These are phyloP conservation scores for Viola odorata DNA, from an alignment of 345 rosid species.

Conservation along the genomic window DNA sequence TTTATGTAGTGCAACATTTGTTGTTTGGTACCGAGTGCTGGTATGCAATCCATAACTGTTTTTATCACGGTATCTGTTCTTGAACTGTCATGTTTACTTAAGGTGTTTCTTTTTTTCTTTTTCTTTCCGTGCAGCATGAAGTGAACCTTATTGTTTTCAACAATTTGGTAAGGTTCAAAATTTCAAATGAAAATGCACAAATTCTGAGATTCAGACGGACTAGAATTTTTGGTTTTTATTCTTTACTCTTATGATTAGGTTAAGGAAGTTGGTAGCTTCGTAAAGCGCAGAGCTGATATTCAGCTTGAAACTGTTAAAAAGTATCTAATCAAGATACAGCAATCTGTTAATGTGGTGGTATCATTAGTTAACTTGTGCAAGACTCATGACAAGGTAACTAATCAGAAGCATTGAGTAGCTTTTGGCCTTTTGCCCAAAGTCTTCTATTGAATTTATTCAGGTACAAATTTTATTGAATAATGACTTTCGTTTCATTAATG, in stretches of 20 bases:
- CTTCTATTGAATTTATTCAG: not conserved
- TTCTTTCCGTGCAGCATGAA: constrained; percentile 56
- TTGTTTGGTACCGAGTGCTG: constrained; percentile 68
- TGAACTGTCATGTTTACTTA: constrained; percentile 14
- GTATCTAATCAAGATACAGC: constrained; percentile 40
- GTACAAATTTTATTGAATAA: not conserved
- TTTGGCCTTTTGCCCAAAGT: constrained; percentile 1
- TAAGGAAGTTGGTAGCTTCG: constrained; percentile 38
- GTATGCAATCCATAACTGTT: constrained; percentile 31
- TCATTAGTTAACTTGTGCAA: constrained; percentile 69
- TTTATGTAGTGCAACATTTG: constrained; percentile 58
- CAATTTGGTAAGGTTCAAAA: constrained; percentile 46
- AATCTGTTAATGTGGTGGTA: constrained; percentile 61
- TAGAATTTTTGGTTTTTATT: not conserved
- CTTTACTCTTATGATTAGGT: constrained; percentile 36
- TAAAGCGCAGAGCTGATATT: constrained; percentile 34
- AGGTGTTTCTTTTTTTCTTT: too few relatives aligned
- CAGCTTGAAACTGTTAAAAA: constrained; percentile 38
- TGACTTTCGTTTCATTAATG: constrained; percentile 12
- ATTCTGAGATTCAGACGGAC: not conserved
- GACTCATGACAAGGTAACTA: constrained; percentile 57
- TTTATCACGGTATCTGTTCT: not conserved
- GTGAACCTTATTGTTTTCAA: constrained; percentile 57
- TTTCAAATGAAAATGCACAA: constrained; percentile 1
- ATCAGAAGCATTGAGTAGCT: not conserved